Evolutionary conservation across 306 rosid species (phyloP), one percentile per base, ranked within the genome.

Genomic region (Casuarina equisetifolia): DNA sequence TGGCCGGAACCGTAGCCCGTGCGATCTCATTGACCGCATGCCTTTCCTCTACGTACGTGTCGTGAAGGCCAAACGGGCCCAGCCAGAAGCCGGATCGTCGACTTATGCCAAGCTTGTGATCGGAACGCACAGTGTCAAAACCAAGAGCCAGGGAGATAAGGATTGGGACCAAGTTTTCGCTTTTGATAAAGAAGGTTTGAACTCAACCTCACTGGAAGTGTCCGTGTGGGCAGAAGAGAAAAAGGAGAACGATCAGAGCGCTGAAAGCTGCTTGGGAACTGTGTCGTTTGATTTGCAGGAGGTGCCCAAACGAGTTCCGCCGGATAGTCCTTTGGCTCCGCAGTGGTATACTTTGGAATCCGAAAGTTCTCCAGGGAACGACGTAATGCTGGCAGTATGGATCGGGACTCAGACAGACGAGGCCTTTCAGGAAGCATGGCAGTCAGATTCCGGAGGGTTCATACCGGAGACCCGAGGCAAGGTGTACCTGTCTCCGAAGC

Each of bases 101-200:
- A 10, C 81, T 67, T 84, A 75, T 68, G 84, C 97, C 0, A 92
- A 92, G 84, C 97, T 94, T 0, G 93, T 82, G 64, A 88, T 94
- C 5, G 97, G 97, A 59, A 89, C 97, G 3, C 97, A 90, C 76
- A 85, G 80, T 17, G 86, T 92, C 66, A 90, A 74, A 73, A 89
- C 97, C 20, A 94, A 82, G 64, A 85, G 51, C 63, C 91, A 83
- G 25, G 73, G 10, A 5, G 84, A 87, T n/a, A 90, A 85, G 69
- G 98, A 94, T 3, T 92, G 98, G 97, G 97, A 92, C 82, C 98
- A 89, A 72, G 97, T 90, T 6, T 94, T 90, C 2, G 91, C 97
- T 0, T 94, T 94, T 46, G 93, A 92, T 17, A 94, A 92, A 76
- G 97, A 90, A 7, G 88, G 93, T 0, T 82, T 94, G 38, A 94